Conservation (phyloP, 1,284 basidiomycete species). For the Microbotryum silenes-acaulis region DNA sequence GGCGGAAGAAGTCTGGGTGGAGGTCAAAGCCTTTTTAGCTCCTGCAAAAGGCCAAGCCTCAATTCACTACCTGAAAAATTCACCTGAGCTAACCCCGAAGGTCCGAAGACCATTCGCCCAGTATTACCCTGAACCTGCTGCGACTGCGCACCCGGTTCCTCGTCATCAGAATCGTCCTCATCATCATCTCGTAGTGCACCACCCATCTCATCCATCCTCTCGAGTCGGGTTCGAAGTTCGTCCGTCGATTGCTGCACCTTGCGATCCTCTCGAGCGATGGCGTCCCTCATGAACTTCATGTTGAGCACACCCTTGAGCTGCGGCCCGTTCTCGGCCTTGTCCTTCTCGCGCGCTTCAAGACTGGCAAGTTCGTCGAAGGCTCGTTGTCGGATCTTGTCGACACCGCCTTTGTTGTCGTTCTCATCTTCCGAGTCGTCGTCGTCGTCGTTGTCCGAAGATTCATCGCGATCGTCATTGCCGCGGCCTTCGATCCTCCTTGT, state of each 20-base stretch:
- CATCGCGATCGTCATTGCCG: slow-evolving; percentile 15
- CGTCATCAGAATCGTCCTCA: slow-evolving; percentile 41
- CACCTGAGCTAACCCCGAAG: slow-evolving; percentile 30
- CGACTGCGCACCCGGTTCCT: slow-evolving; percentile 36
- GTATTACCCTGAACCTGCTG: slow-evolving; percentile 43
- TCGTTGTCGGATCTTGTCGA: slow-evolving; percentile 22
- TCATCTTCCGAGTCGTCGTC: slow-evolving; percentile 20
- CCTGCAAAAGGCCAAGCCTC: too few species aligned
- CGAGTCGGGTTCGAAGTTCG: slow-evolving; percentile 63
- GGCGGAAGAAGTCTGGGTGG: slow-evolving; percentile 8
- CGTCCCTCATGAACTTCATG: slow-evolving; percentile 96
- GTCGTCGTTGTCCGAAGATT: slow-evolving; percentile 27
- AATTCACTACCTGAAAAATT: not conserved
- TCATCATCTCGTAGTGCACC: slow-evolving; percentile 3
- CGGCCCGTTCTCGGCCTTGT: slow-evolving; percentile 38
- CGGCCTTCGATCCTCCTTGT: slow-evolving; percentile 54
- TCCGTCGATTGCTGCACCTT: slow-evolving; percentile 57
- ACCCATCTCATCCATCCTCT: slow-evolving; percentile 43
- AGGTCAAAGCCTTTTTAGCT: slow-evolving; percentile 17
- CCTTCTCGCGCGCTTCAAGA: slow-evolving; percentile 27
- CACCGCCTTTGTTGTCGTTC: slow-evolving; percentile 25
- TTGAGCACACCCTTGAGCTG: slow-evolving; percentile 63
- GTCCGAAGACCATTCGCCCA: slow-evolving; percentile 48
- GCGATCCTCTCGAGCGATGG: slow-evolving; percentile 58
- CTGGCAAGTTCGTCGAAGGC: slow-evolving; percentile 34